phyloP scores from a whole-genome alignment of 257 asterid genomes.

The Solanum pennellii region DNA sequence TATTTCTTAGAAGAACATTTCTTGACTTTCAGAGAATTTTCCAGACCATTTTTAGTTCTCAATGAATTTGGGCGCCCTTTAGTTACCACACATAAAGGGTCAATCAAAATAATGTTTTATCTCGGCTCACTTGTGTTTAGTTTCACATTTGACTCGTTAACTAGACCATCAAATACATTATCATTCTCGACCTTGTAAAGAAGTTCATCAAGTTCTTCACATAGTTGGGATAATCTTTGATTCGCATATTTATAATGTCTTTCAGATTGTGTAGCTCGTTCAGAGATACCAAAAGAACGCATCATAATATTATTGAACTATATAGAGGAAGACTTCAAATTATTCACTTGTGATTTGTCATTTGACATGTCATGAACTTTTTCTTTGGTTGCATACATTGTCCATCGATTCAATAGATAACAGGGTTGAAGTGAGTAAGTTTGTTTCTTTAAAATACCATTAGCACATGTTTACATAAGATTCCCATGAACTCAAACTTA shows the following conservation, averaged over 20 bases:
- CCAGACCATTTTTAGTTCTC: neutral
- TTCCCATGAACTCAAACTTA: neutral
- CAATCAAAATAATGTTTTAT: neutral
- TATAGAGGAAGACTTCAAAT: neutral
- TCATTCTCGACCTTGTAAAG: neutral
- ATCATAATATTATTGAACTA: neutral
- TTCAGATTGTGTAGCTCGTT: neutral
- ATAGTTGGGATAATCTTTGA: neutral
- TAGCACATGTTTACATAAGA: neutral
- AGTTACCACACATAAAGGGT: neutral
- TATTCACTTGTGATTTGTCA: neutral
- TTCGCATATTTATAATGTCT: neutral
- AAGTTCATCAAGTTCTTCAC: neutral
- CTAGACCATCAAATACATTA: neutral
- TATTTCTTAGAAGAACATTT: neutral
- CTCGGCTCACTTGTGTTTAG: neutral
- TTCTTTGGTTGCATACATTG: neutral
- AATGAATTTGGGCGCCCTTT: neutral
- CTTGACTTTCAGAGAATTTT: neutral
- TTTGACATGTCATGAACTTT: neutral
- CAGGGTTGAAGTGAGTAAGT: neutral
- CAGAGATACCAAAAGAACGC: neutral
- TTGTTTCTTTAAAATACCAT: neutral
- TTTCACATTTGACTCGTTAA: neutral
- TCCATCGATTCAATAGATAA: neutral